Evolutionary conservation across 371 early-diverging fungal species (phyloP), one percentile per base, ranked within the genome.

Genomic region (Batkoa obscura): DNA sequence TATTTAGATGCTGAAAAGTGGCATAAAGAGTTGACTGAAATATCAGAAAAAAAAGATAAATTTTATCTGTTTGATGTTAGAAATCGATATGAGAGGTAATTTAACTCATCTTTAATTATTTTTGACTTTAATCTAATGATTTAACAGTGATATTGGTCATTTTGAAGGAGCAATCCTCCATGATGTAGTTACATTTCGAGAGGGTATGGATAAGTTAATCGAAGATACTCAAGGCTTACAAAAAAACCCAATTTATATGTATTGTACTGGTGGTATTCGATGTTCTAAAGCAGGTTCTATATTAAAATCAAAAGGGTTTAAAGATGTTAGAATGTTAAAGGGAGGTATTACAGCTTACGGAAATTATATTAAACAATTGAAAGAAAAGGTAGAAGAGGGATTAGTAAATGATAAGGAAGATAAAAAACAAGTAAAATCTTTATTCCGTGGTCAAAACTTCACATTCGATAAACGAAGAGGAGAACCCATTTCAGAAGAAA

Each of bases 281-380:
- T 86, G 86, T 47, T 78, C 84, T 1, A 73, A 81, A 4, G 82
- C 83, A 9, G 83, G 86, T 1, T 75, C 86, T 8, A 69, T 81
- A 15, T 65, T 86, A 13, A 76, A 67, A 32, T 73, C 83, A 0
- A 73, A 75, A 9, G 86, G 84, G 4, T 80, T 78, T 57, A 61
- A 76, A 5, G 75, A 74, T 3, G 83, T 87, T 41, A 79, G 80
- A 54, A 72, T 83, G 45, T 68, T 86, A 4, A 72, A 73, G 49
- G 86, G 86, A 33, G 86, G 86, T 6, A 74, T 86, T n/a, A 79
- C 83, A 3, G 81, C 82, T 0, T 86, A 86, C 58, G 86, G 86
- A 0, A 67, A 70, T 30, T 79, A 74, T 43, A 61, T 80, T 10
- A 68, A 66, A 48, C 8, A 58, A 34, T 13, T 31, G 34, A 34